Percentiles rank a stretch among this genome's conserved stretches.
Conservation (phyloP, 805 yeast genomes). For the Candida easanensis region DNA sequence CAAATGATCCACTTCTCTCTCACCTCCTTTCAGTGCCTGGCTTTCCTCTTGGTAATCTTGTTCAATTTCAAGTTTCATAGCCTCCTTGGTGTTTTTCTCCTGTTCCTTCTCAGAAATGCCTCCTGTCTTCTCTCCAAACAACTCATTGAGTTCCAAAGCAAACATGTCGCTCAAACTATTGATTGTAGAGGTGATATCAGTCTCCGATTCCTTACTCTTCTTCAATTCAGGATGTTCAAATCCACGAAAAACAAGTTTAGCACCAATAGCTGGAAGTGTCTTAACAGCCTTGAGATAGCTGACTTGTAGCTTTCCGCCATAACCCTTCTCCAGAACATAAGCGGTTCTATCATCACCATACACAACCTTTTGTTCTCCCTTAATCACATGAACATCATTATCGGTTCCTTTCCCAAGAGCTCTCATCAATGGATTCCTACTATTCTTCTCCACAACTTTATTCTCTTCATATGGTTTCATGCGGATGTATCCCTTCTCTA, state of each 20-base stretch:
- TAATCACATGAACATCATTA: constrained; percentile 13
- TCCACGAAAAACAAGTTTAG: constrained; percentile 50
- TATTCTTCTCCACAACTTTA: constrained; percentile 11
- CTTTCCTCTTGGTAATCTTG: constrained; percentile 45
- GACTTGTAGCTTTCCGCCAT: constrained; percentile 38
- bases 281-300: constrained; percentile 35
- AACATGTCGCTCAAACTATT: constrained; percentile 15
- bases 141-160: constrained; percentile 21
- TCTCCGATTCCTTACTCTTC: neutral
- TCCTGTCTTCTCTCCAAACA: constrained; percentile 23
- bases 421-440: constrained; percentile 15
- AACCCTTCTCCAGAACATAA: constrained; percentile 42
- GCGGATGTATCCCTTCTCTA: constrained; percentile 54
- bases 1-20: constrained; percentile 54
- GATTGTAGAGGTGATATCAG: neutral
- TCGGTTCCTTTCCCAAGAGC: constrained; percentile 5
- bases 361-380: constrained; percentile 31
- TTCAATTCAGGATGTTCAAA: constrained; percentile 25
- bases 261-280: constrained; percentile 41
- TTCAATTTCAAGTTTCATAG: constrained; percentile 50
- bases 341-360: constrained; percentile 44
- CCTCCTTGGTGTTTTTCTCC: constrained; percentile 36
- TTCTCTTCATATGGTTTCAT: constrained; percentile 35
- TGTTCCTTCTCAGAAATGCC: constrained; percentile 13
- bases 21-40: constrained; percentile 42